Conservation (phyloP, 2,329 filamentous ascomycete species). For the Hypoxylon sp. region DNA sequence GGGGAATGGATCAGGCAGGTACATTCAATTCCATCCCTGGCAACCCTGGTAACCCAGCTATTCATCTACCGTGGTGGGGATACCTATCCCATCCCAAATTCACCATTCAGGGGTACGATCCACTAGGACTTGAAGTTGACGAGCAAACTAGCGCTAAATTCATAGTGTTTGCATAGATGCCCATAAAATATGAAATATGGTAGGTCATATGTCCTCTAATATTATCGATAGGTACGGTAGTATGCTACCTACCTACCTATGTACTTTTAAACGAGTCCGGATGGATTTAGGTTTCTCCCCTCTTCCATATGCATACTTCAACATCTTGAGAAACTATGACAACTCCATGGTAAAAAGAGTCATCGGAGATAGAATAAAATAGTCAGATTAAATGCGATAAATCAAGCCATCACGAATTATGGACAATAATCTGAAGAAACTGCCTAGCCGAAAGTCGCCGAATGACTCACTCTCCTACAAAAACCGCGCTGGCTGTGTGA, state of each 20-base stretch:
- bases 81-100: constrained; percentile 1
- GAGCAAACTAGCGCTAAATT: constrained; percentile 5
- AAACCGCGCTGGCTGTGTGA: neutral
- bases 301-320: neutral
- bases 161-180: constrained; percentile 4
- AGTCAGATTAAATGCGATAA: constrained; percentile 1
- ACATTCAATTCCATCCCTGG: neutral
- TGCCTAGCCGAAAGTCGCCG: constrained; percentile 1
- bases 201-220: neutral
- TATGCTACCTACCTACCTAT: too few relatives aligned
- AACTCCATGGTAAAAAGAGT: neutral
- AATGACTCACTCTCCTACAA: constrained; percentile 28
- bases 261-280: neutral
- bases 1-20: neutral
- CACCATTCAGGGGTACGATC: constrained; percentile 7
- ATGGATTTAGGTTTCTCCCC: constrained; percentile 8
- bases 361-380: neutral
- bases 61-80: constrained; percentile 6
- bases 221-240: neutral
- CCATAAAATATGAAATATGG: neutral
- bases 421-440: neutral
- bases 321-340: neutral
- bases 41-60: neutral
- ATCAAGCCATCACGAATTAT: constrained; percentile 1
- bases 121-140: constrained; percentile 13